Base-by-base conservation (phyloP, 192 early-diverging fungal genomes). In the Coemansia sp. region DNA sequence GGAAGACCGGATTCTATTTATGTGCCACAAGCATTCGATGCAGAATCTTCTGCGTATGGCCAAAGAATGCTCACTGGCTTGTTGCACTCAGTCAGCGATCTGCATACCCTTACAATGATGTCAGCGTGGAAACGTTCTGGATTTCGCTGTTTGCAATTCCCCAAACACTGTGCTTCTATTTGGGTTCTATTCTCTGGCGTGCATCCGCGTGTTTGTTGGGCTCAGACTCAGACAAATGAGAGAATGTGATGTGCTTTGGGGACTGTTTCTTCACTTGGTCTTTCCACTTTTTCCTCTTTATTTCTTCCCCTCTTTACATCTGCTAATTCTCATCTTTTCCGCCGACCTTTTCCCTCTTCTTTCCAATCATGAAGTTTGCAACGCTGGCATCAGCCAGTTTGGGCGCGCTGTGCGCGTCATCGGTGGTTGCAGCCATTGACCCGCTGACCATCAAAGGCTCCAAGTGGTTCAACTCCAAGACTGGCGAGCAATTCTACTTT, bases 401-500 rank as follows among this genome's bases (percentile, higher is more conserved):
- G 16, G 37, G 50, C 21, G 62, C 26, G n/a, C 51, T 62, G 61
- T 41, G 39, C 50, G 61, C 61, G 9, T 52, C 67, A 6, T 67
- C 59, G 16, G 53, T 47, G 43, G 47, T 19, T 19, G 47, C 47
- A 7, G 84, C 86, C 49, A 56, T 90, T 25, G 86, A 89, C 69
- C 80, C 84, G 6, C 82, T 90, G 38, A 65, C 68, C n/a, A 89
- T 89, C 77, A 88, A 89, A 64, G 90, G 88, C 38, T 81, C 79
- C 61, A 89, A 88, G 66, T 87, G 89, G 62, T 91, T 89, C 61
- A 86, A 90, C 65, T 68, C 79, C 7, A 86, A 87, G 50, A 86
- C 87, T 4, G 86, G 87, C 72, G 82, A 88, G 31, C 88, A 91
- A 69, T 88, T 90, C 72, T 91, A 83, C 53, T 86, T 90, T 74